Conservation (phyloP, 768 basidiomycete genomes). For the Russula ochroleuca region DNA sequence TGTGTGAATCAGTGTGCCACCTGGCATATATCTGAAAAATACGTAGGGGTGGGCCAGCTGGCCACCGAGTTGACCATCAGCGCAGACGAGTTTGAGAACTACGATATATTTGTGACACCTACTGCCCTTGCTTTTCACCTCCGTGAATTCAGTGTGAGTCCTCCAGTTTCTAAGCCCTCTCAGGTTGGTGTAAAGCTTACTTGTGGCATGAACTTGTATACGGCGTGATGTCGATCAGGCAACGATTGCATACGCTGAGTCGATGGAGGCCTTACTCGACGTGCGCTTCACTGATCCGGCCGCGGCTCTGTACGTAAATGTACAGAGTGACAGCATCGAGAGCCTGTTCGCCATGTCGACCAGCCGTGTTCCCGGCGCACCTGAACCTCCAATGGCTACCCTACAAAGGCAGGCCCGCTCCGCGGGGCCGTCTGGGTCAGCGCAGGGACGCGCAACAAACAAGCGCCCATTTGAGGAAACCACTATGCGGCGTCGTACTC, state of each 20-base stretch:
- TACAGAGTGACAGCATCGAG: slow-evolving; percentile 63
- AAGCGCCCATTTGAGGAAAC: slow-evolving; percentile 22
- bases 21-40: neutral
- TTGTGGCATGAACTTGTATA: neutral
- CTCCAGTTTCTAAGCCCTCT: slow-evolving; percentile 14
- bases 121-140: slow-evolving; percentile 74
- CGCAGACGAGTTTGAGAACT: slow-evolving; percentile 75
- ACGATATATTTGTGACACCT: slow-evolving; percentile 60
- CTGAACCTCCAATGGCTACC: slow-evolving; percentile 5
- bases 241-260: slow-evolving; percentile 74
- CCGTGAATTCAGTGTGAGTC: slow-evolving; percentile 72
- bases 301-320: slow-evolving; percentile 70
- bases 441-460: slow-evolving; percentile 4
- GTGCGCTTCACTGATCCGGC: slow-evolving; percentile 73
- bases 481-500: slow-evolving; percentile 10
- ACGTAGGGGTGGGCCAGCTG: slow-evolving; percentile 54
- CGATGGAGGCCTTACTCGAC: slow-evolving; percentile 57
- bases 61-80: slow-evolving; percentile 74
- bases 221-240: slow-evolving; percentile 46
- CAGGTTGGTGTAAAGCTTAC: neutral
- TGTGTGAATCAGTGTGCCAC: slow-evolving; percentile 30
- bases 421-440: slow-evolving; percentile 11
- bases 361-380: slow-evolving; percentile 48
- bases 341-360: slow-evolving; percentile 77
- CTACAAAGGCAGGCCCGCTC: slow-evolving; percentile 8